Evolutionary conservation across 2,329 filamentous ascomycete genomes (phyloP).

Genomic region (Thielaviopsis musarum): DNA sequence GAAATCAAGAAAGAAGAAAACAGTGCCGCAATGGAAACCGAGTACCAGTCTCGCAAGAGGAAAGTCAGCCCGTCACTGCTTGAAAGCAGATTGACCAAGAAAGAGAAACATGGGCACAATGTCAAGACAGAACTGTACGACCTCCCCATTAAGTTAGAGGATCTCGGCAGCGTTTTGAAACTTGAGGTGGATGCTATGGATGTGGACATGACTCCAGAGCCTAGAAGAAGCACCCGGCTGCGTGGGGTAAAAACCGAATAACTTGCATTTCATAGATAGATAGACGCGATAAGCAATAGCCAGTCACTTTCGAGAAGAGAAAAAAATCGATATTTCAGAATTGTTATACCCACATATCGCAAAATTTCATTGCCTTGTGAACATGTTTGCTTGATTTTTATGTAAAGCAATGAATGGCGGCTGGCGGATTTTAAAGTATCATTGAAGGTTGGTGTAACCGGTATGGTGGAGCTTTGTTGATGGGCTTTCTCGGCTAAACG

Average conservation of each 20-base stretch:
- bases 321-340: background rate
- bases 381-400: too few species aligned
- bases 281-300: background rate
- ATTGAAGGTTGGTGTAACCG: background rate
- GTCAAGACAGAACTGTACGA: constrained; percentile 7
- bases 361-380: too few species aligned
- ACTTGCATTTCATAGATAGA: background rate
- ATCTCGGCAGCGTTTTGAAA: constrained; percentile 1
- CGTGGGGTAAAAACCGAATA: constrained; percentile 6
- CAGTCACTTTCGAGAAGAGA: background rate
- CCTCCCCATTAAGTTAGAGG: constrained; percentile 6
- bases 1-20: constrained; percentile 15
- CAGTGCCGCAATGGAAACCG: constrained; percentile 16
- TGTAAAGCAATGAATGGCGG: background rate
- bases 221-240: constrained; percentile 7
- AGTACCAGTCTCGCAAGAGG: constrained; percentile 15
- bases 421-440: background rate
- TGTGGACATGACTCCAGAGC: constrained; percentile 6
- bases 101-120: background rate
- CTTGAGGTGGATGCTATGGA: constrained; percentile 9
- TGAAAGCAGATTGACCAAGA: background rate
- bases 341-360: too few species aligned
- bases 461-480: background rate
- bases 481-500: background rate
- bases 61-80: constrained; percentile 1